These are phyloP conservation scores for Coniosporium apollinis DNA, from an alignment of 495 filamentous ascomycete species.

Conservation along the genomic window DNA sequence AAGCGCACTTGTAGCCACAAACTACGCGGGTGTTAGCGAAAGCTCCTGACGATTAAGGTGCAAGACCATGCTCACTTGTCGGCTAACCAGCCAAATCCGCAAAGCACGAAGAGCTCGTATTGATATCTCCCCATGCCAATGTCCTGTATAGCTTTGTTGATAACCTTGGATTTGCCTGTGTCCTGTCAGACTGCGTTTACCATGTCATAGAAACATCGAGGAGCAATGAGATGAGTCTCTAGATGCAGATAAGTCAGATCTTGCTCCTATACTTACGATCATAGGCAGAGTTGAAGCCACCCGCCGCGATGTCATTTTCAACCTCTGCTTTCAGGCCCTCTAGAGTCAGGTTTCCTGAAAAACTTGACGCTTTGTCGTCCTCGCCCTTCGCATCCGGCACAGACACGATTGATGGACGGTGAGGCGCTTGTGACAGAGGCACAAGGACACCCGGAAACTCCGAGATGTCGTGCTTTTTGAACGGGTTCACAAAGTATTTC, in stretches of 20 bases:
- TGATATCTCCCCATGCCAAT: slow-evolving; percentile 18
- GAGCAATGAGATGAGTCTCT: too few relatives aligned
- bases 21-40: too few relatives aligned
- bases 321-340: slow-evolving; percentile 33
- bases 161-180: slow-evolving; percentile 36
- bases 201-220: slow-evolving; percentile 2
- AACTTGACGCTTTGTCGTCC: slow-evolving; percentile 12
- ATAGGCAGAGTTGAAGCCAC: slow-evolving; percentile 33
- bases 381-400: slow-evolving; percentile 18
- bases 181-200: background rate
- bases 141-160: slow-evolving; percentile 17
- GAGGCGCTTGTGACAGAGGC: slow-evolving; percentile 29
- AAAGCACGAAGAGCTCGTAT: slow-evolving; percentile 14
- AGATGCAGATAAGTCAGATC: background rate
- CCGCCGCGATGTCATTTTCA: slow-evolving; percentile 27
- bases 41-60: too few relatives aligned
- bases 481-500: slow-evolving; percentile 30
- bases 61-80: too few relatives aligned
- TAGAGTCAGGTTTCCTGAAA: slow-evolving; percentile 25
- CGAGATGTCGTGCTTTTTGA: slow-evolving; percentile 30
- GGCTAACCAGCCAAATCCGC: slow-evolving; percentile 16
- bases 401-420: slow-evolving; percentile 16
- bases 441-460: slow-evolving; percentile 37
- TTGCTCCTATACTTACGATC: slow-evolving; percentile 30
- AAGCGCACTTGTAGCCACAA: slow-evolving; percentile 4